Conservation (phyloP, 768 basidiomycete genomes). For the Boletus tylopilopsis region DNA sequence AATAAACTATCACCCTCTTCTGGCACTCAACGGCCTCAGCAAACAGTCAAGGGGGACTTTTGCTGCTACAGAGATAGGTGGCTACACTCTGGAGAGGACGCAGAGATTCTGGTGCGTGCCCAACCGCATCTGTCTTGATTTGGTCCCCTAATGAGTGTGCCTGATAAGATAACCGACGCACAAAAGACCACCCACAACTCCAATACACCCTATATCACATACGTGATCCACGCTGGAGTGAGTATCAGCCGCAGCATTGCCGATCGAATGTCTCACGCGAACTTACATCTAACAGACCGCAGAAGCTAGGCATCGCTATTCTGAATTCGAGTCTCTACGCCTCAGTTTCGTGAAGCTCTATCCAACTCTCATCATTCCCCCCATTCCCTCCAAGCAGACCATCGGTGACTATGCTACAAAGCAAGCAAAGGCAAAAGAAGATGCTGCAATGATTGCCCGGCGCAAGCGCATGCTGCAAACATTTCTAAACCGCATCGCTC, state of each 20-base stretch:
- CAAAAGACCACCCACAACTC: constrained; percentile 90
- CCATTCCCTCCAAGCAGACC: constrained; percentile 95
- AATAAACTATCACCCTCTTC: constrained; percentile 50
- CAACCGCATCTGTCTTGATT: not conserved
- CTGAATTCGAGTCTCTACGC: constrained; percentile 94
- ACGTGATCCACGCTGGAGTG: constrained; percentile 89
- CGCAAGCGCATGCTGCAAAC: constrained; percentile 94
- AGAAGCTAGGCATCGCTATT: constrained; percentile 88
- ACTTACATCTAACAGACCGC: constrained; percentile 50
- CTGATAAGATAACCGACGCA: constrained; percentile 83
- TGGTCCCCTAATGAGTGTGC: constrained; percentile 7
- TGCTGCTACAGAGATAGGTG: constrained; percentile 74
- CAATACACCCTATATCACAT: constrained; percentile 89
- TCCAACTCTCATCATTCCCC: constrained; percentile 94
- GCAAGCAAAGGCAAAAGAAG: constrained; percentile 95
- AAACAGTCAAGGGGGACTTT: constrained; percentile 68
- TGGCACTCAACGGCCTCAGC: constrained; percentile 50
- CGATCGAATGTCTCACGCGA: constrained; percentile 5
- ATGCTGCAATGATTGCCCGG: constrained; percentile 84
- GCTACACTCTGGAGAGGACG: constrained; percentile 78
- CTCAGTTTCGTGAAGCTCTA: constrained; percentile 81
- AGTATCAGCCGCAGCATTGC: constrained; percentile 19
- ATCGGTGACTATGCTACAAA: constrained; percentile 97
- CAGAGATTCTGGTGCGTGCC: constrained; percentile 67
- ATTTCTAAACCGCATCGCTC: constrained; percentile 85